Evolutionary conservation across 768 basidiomycete species (phyloP), one percentile per base, ranked within the genome.

Genomic region (Scleroderma citrinum): DNA sequence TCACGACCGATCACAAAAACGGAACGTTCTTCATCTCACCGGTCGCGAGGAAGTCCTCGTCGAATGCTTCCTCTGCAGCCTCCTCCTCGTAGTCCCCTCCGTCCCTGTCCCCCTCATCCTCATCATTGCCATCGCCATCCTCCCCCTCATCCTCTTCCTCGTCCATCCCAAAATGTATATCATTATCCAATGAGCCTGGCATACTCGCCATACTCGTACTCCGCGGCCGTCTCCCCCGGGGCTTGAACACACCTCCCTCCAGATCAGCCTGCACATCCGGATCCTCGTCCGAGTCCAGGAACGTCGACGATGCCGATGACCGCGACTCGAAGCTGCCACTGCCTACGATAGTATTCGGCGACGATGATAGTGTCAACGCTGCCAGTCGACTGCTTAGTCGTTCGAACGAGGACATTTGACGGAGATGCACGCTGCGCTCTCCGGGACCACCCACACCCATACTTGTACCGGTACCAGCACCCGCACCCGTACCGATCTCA

Each of bases 21-120:
- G 78, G 83, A 46, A 84, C 83, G 56, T 80, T 83, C 73, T 79
- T 81, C 87, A 88, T 91, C 71, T 92, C 88, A 10, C 82, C 89
- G 24, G 84, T 80, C 30, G 85, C 87, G 49, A 87, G 66, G 53
- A 92, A 64, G 63, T 89, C 87, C 58, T 90, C 87, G 55, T 91
- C 86, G 51, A 89, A 83, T 13, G 79, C 81, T 49, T 82, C 82
- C 56, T 87, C 85, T 20, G 76, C 84, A 47, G 78, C 81, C 46
- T 83, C 80, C 38, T 79, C 76, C 48, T 76, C 74, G 30, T 7
- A 30, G 7, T 31, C 29, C 7, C 20, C 43, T 7, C 62, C 68
- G 8, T 67, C 64, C 14, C 63, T 67, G 17, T 52, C 58, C n/a
- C n/a, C n/a, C 24, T 64, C 67, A 7, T 65, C 65, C 2, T 60